phyloP scores from a whole-genome alignment of 139 green algal genomes.

The Chlamydomonas incerta region DNA sequence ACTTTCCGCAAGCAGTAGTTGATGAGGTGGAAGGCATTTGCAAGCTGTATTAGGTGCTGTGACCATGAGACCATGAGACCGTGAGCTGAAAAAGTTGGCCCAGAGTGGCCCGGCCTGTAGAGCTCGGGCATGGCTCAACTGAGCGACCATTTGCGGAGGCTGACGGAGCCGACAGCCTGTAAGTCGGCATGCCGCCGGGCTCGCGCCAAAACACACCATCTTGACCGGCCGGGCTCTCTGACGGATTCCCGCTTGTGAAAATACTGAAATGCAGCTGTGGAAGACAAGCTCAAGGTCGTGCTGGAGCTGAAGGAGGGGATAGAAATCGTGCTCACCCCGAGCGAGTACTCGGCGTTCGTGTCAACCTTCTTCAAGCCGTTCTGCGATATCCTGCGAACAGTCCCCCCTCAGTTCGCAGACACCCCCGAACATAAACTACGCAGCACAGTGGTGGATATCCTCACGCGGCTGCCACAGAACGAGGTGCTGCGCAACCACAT shows the following conservation, averaged over 20 bases:
- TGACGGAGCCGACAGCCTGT: conserved; percentile 13
- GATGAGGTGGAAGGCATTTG: too few relatives aligned
- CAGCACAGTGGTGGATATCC: conserved; percentile 77
- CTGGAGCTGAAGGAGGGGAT: conserved; percentile 75
- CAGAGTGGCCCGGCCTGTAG: not conserved
- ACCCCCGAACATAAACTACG: conserved; percentile 76
- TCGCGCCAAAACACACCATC: too few relatives aligned
- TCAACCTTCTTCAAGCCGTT: conserved; percentile 68
- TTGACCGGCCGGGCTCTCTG: not conserved
- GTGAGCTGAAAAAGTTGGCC: too few relatives aligned
- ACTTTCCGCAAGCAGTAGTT: too few relatives aligned
- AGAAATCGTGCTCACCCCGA: conserved; percentile 67
- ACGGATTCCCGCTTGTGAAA: too few relatives aligned
- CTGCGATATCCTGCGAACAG: conserved; percentile 69
- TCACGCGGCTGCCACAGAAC: conserved; percentile 82
- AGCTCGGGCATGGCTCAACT: not conserved
- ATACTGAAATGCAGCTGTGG: conserved; percentile 52
- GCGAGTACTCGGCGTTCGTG: conserved; percentile 75
- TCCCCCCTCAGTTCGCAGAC: conserved; percentile 56
- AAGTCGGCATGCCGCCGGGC: not conserved
- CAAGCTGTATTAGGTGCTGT: too few relatives aligned
- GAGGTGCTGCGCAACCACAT: conserved; percentile 72
- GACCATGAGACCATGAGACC: too few relatives aligned
- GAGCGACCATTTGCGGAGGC: not conserved
- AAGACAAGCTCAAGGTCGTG: conserved; percentile 60